Evolutionary conservation across 1,284 basidiomycete species (phyloP), one percentile per base, ranked within the genome.

Genomic region (Papiliotrema fonsecae): DNA sequence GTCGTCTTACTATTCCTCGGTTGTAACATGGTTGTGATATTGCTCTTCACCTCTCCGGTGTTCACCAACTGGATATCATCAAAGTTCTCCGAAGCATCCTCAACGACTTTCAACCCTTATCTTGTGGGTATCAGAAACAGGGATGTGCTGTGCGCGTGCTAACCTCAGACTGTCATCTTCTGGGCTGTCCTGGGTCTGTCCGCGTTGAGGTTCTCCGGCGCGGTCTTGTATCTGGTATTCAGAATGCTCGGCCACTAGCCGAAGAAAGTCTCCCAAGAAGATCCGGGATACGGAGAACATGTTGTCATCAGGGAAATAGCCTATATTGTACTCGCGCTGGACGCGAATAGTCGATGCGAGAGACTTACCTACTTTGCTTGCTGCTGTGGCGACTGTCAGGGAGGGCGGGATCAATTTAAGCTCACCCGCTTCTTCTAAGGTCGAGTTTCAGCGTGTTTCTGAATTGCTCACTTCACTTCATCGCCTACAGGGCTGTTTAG

Each of bases 1-100:
- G 85, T 89, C 42, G 87, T 92, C 19, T 79, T 92, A 11, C 77
- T 85, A 3, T 92, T 88, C 86, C 79, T 91, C 42, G 87, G 85
- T 31, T 83, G 83, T 4, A 93, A 92, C 74, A 85, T 91, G 85
- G 79, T 67, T 50, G 81, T 92, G 78, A 87, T 91, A 57, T 65
- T 91, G 30, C 77, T 85, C 43, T 91, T 93, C 76, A 92, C 88
- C 2, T 88, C 85, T 2, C 76, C 74, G 3, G 81, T 81, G 3
- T 92, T 92, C 75, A 79, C 78, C 5, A 62, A 62, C 38, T 75
- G 61, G 69, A 58, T 71, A 47, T 61, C 55, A 44, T 52, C 42
- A 13, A 54, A 67, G 52, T 69, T 73, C 39, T 46, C 55, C 25
- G 79, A 81, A 81, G 42, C 73, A 75, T 76, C 79, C 16, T 75